A percentile compares a stretch with the other conserved stretches of the same genome.
phyloP scores from a whole-genome alignment of 768 basidiomycete genomes.

The Austroboletus festivus region DNA sequence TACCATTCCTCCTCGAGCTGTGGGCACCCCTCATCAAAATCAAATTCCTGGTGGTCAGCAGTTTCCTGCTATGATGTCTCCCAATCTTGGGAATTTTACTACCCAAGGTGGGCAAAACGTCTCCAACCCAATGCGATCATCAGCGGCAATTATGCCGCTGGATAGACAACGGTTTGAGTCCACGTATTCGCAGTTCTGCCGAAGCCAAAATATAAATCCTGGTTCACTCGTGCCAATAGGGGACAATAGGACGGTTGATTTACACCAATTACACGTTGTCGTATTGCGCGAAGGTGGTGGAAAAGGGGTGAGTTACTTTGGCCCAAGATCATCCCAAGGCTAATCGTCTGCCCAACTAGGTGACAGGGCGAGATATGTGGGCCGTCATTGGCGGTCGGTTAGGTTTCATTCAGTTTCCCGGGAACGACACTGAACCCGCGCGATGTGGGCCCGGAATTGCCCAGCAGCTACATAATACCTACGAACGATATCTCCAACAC shows the following conservation, averaged over 20 bases:
- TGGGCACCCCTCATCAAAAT: conserved; percentile 38
- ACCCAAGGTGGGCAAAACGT: conserved; percentile 21
- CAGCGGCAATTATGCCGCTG: conserved; percentile 33
- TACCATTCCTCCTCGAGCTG: conserved; percentile 37
- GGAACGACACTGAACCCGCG: conserved; percentile 55
- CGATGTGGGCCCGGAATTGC: conserved; percentile 62
- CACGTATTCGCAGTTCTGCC: conserved; percentile 48
- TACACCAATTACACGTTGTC: conserved; percentile 53
- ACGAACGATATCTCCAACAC: conserved; percentile 51
- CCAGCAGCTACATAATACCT: conserved; percentile 55
- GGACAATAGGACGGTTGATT: conserved; percentile 56
- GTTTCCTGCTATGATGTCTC: conserved; percentile 34
- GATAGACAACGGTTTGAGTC: conserved; percentile 52
- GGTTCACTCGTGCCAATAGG: conserved; percentile 43
- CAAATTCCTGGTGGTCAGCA: conserved; percentile 31
- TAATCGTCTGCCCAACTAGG: conserved; percentile 36
- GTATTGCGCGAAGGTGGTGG: conserved; percentile 60
- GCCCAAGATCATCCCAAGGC: neutral
- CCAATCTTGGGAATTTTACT: conserved; percentile 30
- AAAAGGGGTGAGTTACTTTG: conserved; percentile 37
- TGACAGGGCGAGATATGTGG: conserved; percentile 58
- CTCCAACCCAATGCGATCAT: conserved; percentile 16
- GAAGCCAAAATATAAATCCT: conserved; percentile 38
- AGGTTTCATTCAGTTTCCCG: conserved; percentile 64
- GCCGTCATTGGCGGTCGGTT: conserved; percentile 63